These are phyloP conservation scores for Periconia digitata DNA, from an alignment of 2,329 filamentous ascomycete genomes.

Conservation along the genomic window DNA sequence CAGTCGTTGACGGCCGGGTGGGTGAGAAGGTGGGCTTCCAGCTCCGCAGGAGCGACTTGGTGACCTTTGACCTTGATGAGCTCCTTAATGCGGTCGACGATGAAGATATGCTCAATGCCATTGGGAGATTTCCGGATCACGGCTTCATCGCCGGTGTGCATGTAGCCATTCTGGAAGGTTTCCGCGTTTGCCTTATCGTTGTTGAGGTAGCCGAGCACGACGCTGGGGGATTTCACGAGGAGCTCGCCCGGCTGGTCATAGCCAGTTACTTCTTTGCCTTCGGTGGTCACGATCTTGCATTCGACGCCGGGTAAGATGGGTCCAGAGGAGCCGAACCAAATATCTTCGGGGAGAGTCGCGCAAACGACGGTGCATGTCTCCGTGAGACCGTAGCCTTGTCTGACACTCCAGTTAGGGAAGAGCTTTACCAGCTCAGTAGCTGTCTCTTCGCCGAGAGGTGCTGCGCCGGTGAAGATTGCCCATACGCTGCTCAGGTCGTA, in stretches of 20 bases:
- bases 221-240: constrained; percentile 72
- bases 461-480: constrained; percentile 72
- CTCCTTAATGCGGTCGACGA: constrained; percentile 81
- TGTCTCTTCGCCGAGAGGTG: constrained; percentile 74
- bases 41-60: constrained; percentile 81
- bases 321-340: constrained; percentile 72
- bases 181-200: constrained; percentile 81
- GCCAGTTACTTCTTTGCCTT: constrained; percentile 69
- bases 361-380: constrained; percentile 74
- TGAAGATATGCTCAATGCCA: constrained; percentile 78
- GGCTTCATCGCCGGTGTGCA: constrained; percentile 84
- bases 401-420: constrained; percentile 66
- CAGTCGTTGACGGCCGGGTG: constrained; percentile 77
- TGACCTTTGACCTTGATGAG: constrained; percentile 79
- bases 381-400: constrained; percentile 77
- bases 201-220: constrained; percentile 82
- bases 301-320: constrained; percentile 66
- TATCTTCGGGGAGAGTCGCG: constrained; percentile 62
- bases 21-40: constrained; percentile 76
- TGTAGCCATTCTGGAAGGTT: constrained; percentile 76
- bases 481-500: constrained; percentile 72
- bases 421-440: constrained; percentile 63
- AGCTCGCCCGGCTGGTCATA: constrained; percentile 80
- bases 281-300: constrained; percentile 66
- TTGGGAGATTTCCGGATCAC: constrained; percentile 62